Evolutionary conservation across 257 asterid species (phyloP).

Genomic region (Echium plantagineum): DNA sequence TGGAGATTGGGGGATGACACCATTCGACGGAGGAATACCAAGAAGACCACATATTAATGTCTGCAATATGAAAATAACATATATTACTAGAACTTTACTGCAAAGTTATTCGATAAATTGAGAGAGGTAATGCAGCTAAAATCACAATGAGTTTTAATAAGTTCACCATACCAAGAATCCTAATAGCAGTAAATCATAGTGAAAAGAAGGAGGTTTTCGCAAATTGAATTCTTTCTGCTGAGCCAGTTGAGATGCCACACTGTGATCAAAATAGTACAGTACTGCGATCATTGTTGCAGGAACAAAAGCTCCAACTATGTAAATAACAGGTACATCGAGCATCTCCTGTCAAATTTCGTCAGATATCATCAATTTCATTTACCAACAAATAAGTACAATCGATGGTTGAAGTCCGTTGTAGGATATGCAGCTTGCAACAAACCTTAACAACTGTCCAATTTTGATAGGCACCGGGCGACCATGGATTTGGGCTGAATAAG

Average conservation of each 20-base stretch:
- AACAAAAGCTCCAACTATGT: slow-evolving; percentile 71
- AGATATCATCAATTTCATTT: slow-evolving; percentile 5
- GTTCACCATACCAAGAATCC: slow-evolving; percentile 59
- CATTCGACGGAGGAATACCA: slow-evolving; percentile 88
- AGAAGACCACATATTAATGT: slow-evolving; percentile 75
- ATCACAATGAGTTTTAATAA: not conserved
- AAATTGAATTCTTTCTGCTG: slow-evolving; percentile 82
- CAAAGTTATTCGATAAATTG: not conserved
- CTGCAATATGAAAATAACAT: slow-evolving; percentile 18
- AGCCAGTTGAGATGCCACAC: slow-evolving; percentile 85
- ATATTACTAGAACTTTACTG: slow-evolving; percentile 1
- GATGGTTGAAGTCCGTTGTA: not conserved
- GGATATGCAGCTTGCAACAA: slow-evolving; percentile 10
- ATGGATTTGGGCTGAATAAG: slow-evolving; percentile 86
- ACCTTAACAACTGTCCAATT: slow-evolving; percentile 91
- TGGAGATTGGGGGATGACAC: slow-evolving; percentile 93
- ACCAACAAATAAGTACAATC: not conserved
- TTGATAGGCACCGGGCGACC: slow-evolving; percentile 82
- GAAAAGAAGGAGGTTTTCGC: slow-evolving; percentile 78
- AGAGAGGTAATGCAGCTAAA: not conserved
- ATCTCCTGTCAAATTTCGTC: slow-evolving; percentile 49
- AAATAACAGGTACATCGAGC: slow-evolving; percentile 58
- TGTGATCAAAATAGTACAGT: slow-evolving; percentile 85
- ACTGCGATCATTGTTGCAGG: slow-evolving; percentile 90
- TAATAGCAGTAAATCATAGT: slow-evolving; percentile 63